A percentile compares a stretch with the other conserved stretches of the same genome.
phyloP scores from a whole-genome alignment of 2,329 filamentous ascomycete genomes.

The Penicillium digitatum region DNA sequence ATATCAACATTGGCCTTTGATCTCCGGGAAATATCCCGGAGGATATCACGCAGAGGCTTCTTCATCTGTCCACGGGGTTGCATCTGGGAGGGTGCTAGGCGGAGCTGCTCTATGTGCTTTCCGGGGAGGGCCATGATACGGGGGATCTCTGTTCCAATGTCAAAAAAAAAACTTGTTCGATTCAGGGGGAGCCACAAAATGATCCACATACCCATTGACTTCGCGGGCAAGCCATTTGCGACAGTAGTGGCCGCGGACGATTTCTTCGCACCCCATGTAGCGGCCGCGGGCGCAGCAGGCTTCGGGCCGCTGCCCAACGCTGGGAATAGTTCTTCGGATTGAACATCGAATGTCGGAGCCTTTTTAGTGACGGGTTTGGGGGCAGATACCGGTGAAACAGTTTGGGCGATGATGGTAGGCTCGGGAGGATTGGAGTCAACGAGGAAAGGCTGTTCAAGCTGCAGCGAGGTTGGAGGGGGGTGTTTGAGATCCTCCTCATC shows the following conservation, averaged over 20 bases:
- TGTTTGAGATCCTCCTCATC: constrained; percentile 71
- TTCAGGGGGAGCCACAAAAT: constrained; percentile 24
- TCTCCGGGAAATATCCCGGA: constrained; percentile 88
- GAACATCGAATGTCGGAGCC: constrained; percentile 64
- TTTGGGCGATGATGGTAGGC: constrained; percentile 23
- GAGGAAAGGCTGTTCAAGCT: constrained; percentile 14
- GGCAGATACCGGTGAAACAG: constrained; percentile 31
- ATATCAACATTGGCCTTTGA: constrained; percentile 83
- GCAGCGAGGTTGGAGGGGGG: constrained; percentile 49
- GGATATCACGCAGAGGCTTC: constrained; percentile 76
- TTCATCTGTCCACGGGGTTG: constrained; percentile 73
- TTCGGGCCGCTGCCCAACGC: constrained; percentile 72
- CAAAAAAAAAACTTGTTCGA: constrained; percentile 19
- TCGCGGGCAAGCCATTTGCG: constrained; percentile 45
- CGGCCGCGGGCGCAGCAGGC: constrained; percentile 58
- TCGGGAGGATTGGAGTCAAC: constrained; percentile 5
- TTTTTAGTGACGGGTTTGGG: constrained; percentile 41
- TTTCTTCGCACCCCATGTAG: constrained; percentile 72
- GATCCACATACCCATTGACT: constrained; percentile 57
- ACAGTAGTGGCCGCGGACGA: constrained; percentile 37
- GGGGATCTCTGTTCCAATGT: constrained; percentile 36
- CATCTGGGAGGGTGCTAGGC: constrained; percentile 71
- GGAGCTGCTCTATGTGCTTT: constrained; percentile 72
- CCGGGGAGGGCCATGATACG: constrained; percentile 72
- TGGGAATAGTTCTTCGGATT: constrained; percentile 91